Percentiles rank a stretch among this genome's conserved stretches.
Evolutionary conservation across 768 basidiomycete species (phyloP).

Genomic region (Pleurotus eryngii): DNA sequence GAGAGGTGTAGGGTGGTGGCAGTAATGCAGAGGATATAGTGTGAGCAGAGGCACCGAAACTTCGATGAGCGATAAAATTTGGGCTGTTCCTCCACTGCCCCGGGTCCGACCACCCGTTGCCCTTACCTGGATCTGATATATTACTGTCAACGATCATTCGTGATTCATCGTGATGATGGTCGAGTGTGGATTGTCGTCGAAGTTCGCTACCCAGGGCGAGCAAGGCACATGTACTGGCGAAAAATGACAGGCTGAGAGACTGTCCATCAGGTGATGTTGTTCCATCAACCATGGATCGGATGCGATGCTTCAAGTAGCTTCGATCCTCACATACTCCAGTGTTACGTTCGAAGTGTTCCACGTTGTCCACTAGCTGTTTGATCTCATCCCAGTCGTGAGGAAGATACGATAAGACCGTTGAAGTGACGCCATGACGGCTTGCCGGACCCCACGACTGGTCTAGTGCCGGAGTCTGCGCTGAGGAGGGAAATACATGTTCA

Average conservation of each 20-base stretch:
- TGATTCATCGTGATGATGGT: background rate
- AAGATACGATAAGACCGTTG: background rate
- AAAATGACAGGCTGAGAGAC: background rate
- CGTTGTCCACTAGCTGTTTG: background rate
- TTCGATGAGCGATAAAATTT: slow-evolving; percentile 1
- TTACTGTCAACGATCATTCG: slow-evolving; percentile 3
- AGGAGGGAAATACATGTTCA: background rate
- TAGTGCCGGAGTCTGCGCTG: background rate
- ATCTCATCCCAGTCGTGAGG: background rate
- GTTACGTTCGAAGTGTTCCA: background rate
- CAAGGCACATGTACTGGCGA: background rate
- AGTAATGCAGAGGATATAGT: slow-evolving; percentile 5
- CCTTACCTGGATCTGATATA: background rate
- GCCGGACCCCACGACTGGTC: background rate
- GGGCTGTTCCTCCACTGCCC: slow-evolving; percentile 1
- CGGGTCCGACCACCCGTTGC: background rate
- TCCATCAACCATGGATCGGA: background rate
- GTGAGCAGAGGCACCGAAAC: slow-evolving; percentile 3
- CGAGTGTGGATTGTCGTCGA: background rate
- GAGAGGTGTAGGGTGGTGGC: background rate
- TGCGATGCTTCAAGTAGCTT: background rate
- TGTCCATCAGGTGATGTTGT: background rate
- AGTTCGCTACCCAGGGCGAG: slow-evolving; percentile 4
- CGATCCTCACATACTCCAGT: background rate
- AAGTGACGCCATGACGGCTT: background rate